Conservation (phyloP, 805 yeast species). For the Ascoidea rubescens region DNA sequence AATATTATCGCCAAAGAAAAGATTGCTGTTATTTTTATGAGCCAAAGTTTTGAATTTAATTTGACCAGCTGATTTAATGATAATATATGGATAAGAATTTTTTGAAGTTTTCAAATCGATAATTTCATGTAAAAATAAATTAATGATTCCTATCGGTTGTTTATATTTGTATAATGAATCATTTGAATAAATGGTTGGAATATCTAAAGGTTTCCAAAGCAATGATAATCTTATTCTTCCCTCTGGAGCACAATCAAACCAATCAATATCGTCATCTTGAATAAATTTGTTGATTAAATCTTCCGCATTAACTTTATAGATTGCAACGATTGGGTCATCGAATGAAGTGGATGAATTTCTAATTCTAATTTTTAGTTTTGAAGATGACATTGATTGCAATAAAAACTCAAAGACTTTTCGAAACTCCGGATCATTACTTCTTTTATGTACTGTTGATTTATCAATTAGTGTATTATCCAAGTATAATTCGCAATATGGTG, state of each 20-base stretch:
- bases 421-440: slow-evolving; percentile 68
- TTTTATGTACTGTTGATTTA: slow-evolving; percentile 45
- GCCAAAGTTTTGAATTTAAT: slow-evolving; percentile 39
- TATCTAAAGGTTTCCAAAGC: slow-evolving; percentile 57
- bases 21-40: slow-evolving; percentile 38
- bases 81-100: slow-evolving; percentile 57
- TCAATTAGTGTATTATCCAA: slow-evolving; percentile 43
- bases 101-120: slow-evolving; percentile 39
- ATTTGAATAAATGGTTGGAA: slow-evolving; percentile 33
- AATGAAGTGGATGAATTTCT: slow-evolving; percentile 43
- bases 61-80: slow-evolving; percentile 43
- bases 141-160: slow-evolving; percentile 56
- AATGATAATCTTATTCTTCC: slow-evolving; percentile 44
- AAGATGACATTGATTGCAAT: slow-evolving; percentile 42
- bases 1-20: slow-evolving; percentile 41
- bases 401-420: slow-evolving; percentile 48
- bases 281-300: slow-evolving; percentile 35
- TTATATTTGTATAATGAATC: slow-evolving; percentile 20
- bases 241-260: slow-evolving; percentile 34
- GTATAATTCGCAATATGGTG: slow-evolving; percentile 58
- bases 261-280: slow-evolving; percentile 31
- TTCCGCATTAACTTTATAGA: slow-evolving; percentile 35
- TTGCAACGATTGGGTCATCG: slow-evolving; percentile 35
- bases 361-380: slow-evolving; percentile 39
- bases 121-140: slow-evolving; percentile 43